Percentiles rank a stretch among this genome's conserved stretches.
Conservation (phyloP, 306 rosid genomes). For the Hippophae rhamnoides region DNA sequence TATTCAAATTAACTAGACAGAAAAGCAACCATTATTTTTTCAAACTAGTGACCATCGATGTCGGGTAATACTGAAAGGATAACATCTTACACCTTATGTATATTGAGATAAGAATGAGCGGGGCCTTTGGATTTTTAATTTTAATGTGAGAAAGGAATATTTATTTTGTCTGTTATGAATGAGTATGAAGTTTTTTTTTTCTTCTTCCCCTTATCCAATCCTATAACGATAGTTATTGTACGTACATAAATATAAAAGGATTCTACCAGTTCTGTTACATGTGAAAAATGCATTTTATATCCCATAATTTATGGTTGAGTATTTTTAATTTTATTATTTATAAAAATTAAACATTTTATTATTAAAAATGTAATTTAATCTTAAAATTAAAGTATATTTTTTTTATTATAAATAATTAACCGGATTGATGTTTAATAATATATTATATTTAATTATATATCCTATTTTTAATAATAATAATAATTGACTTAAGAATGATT, state of each 20-base stretch:
- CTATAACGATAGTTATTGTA: background rate
- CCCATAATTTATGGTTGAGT: background rate
- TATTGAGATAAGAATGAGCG: slow-evolving; percentile 29
- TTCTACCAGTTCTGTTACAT: no score
- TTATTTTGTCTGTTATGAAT: slow-evolving; percentile 47
- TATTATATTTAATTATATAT: no score
- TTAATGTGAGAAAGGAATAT: slow-evolving; percentile 39
- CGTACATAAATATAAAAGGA: no score
- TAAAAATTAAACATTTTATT: no score
- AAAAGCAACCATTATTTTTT: slow-evolving; percentile 52
- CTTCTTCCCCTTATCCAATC: slow-evolving; percentile 55
- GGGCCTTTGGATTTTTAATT: slow-evolving; percentile 24
- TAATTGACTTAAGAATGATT: no score
- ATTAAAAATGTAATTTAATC: slow-evolving; percentile 1
- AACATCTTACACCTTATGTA: slow-evolving; percentile 23
- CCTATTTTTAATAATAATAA: no score
- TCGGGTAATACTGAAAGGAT: slow-evolving; percentile 34
- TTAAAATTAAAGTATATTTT: background rate
- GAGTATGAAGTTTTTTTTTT: slow-evolving; percentile 22
- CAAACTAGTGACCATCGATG: slow-evolving; percentile 22
- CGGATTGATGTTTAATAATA: no score
- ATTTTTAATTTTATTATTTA: no score
- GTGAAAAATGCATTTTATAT: no score
- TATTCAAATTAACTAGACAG: slow-evolving; percentile 33
- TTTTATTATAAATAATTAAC: no score